These are phyloP conservation scores for Hyaloscypha hepaticicola DNA, from an alignment of 495 filamentous ascomycete species.

Conservation along the genomic window DNA sequence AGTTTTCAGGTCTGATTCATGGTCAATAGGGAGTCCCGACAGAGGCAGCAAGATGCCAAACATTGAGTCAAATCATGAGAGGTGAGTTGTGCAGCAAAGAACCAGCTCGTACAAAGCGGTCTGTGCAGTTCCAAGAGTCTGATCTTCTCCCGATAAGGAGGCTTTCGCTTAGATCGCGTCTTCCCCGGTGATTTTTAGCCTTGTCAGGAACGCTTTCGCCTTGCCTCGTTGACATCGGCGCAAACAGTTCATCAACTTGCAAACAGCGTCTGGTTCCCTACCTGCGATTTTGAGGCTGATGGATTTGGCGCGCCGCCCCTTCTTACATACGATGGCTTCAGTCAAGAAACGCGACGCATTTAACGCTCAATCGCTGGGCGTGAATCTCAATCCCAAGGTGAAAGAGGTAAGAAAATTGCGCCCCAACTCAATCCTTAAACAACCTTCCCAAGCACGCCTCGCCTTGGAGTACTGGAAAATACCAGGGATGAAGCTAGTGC, in stretches of 20 bases:
- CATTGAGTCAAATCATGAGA: neutral
- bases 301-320: slow-evolving; percentile 4
- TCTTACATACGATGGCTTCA: slow-evolving; percentile 12
- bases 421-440: neutral
- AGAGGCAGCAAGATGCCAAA: neutral
- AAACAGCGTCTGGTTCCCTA: neutral
- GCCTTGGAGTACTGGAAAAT: neutral
- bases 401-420: slow-evolving; percentile 55
- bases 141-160: slow-evolving; percentile 3
- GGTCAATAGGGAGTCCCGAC: neutral
- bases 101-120: neutral
- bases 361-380: slow-evolving; percentile 59
- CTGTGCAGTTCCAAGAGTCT: neutral
- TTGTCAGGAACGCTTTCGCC: slow-evolving; percentile 13
- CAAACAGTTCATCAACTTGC: slow-evolving; percentile 2
- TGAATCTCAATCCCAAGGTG: slow-evolving; percentile 57
- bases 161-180: slow-evolving; percentile 6
- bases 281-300: neutral
- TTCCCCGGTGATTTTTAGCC: neutral
- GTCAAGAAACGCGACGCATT: slow-evolving; percentile 55
- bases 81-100: neutral
- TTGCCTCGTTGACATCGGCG: neutral
- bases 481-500: neutral
- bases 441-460: neutral
- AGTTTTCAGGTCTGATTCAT: neutral